phyloP scores from a whole-genome alignment of 495 filamentous ascomycete genomes.

The Aspergillus heteromorphus region DNA sequence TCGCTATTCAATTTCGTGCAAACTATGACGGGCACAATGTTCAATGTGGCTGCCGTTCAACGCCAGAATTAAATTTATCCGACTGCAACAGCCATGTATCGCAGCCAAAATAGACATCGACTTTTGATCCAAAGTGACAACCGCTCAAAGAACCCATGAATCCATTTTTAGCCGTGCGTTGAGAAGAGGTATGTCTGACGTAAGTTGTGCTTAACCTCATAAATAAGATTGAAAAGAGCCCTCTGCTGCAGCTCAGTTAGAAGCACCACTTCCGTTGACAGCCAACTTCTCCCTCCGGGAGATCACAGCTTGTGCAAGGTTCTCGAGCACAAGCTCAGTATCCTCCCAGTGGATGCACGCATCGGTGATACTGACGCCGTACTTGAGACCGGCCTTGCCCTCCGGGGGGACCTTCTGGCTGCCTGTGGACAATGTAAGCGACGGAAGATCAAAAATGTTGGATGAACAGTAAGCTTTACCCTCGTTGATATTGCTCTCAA shows the following conservation, averaged over 20 bases:
- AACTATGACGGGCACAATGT: background rate
- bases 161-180: background rate
- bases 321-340: constrained; percentile 75
- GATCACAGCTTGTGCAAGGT: constrained; percentile 76
- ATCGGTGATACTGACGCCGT: constrained; percentile 96
- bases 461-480: constrained; percentile 44
- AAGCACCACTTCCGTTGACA: constrained; percentile 2
- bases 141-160: background rate
- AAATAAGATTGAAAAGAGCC: background rate
- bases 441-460: background rate
- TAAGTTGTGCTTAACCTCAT: background rate
- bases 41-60: background rate
- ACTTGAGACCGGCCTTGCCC: constrained; percentile 83
- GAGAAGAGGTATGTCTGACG: background rate
- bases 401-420: constrained; percentile 89
- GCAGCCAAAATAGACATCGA: background rate
- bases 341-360: constrained; percentile 95
- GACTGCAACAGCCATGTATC: background rate
- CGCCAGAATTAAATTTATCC: background rate
- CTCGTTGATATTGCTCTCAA: constrained; percentile 95
- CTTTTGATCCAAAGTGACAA: background rate
- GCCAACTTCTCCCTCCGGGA: constrained; percentile 33
- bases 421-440: constrained; percentile 41
- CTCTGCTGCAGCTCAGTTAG: background rate
- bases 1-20: background rate